Conservation (phyloP, 495 filamentous ascomycete species). For the Penicillium riverlandense region DNA sequence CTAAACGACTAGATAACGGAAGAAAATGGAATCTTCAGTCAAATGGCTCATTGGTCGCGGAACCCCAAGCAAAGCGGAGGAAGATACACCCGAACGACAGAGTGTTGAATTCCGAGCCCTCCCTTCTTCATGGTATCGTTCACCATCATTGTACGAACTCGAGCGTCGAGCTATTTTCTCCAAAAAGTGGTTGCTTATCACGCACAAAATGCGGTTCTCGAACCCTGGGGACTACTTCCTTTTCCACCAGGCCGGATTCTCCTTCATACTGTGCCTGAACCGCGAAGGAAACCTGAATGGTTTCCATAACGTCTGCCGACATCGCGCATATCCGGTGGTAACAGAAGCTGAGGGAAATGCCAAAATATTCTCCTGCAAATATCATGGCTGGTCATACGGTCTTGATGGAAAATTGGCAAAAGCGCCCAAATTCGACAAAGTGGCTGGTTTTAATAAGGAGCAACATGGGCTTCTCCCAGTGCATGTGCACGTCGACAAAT, state of each 20-base stretch:
- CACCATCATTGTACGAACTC: conserved; percentile 42
- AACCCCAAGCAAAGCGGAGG: no score
- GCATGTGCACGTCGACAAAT: conserved; percentile 37
- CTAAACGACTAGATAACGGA: no score
- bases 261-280: conserved; percentile 42
- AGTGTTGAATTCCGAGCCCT: conserved; percentile 15
- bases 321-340: conserved; percentile 51
- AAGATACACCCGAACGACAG: no score
- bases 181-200: conserved; percentile 46
- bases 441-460: conserved; percentile 48
- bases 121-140: conserved; percentile 44
- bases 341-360: conserved; percentile 39
- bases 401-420: conserved; percentile 51
- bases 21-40: no score
- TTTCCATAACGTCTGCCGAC: conserved; percentile 55
- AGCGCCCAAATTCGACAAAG: conserved; percentile 46
- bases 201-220: conserved; percentile 36
- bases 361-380: conserved; percentile 48
- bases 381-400: conserved; percentile 56
- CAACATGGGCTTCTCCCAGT: conserved; percentile 40
- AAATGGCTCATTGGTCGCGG: no score
- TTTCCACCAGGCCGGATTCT: conserved; percentile 40
- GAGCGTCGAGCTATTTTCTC: conserved; percentile 49
- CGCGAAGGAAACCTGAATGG: conserved; percentile 44
- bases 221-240: conserved; percentile 44